Evolutionary conservation across 108 stramenopile species (phyloP).

Genomic region (Mayamaea pseudoterrestris): DNA sequence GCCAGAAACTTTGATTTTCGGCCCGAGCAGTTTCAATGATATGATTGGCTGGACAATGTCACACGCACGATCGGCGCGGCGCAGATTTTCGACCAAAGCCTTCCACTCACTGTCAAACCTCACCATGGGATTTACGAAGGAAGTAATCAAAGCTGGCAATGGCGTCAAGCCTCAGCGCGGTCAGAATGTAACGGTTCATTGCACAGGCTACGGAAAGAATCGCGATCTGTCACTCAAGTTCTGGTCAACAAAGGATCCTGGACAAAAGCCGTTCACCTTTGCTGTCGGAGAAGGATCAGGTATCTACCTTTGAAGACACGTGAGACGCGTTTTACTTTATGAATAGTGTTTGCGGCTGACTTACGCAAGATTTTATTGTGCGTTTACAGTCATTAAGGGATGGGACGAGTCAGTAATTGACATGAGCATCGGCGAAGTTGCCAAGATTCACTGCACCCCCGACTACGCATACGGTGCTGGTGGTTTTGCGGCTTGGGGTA

Average conservation of each 20-base stretch:
- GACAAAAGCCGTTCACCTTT: slow-evolving; percentile 84
- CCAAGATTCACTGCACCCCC: slow-evolving; percentile 78
- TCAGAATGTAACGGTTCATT: slow-evolving; percentile 80
- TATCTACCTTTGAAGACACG: too few relatives aligned
- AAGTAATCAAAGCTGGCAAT: slow-evolving; percentile 45
- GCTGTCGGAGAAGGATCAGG: slow-evolving; percentile 49
- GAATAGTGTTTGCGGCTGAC: background rate
- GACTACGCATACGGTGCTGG: slow-evolving; percentile 87
- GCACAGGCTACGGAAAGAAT: slow-evolving; percentile 88
- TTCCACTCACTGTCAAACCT: too few relatives aligned
- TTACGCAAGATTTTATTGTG: background rate
- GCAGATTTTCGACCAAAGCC: too few relatives aligned
- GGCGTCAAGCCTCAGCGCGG: slow-evolving; percentile 51
- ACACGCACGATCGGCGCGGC: too few relatives aligned
- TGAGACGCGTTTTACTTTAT: too few relatives aligned
- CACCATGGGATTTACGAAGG: slow-evolving; percentile 85
- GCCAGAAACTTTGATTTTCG: too few relatives aligned
- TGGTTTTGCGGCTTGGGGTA: slow-evolving; percentile 84
- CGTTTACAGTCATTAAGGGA: slow-evolving; percentile 46
- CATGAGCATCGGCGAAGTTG: slow-evolving; percentile 68
- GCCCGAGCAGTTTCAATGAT: too few relatives aligned
- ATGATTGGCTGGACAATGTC: too few relatives aligned
- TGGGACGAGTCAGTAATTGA: slow-evolving; percentile 87
- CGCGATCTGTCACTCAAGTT: slow-evolving; percentile 69
- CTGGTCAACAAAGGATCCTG: slow-evolving; percentile 90